Evolutionary conservation across 306 rosid genomes (phyloP).

Genomic region (Mimosa bimucronata): DNA sequence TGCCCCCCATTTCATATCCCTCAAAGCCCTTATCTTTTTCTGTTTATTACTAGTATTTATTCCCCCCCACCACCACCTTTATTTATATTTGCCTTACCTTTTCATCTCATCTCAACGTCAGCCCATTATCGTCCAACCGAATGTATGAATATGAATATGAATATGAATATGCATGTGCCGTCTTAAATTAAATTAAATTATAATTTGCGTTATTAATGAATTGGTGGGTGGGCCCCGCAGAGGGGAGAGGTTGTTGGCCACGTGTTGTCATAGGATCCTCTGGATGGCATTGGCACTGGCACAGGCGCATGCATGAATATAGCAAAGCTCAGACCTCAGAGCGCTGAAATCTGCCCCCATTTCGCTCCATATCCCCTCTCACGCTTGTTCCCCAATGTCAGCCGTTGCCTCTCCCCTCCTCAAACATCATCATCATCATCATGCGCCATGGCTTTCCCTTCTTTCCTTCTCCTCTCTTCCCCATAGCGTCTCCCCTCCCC

Average conservation of each 20-base stretch:
- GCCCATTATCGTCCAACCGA: no score
- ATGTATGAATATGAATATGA: no score
- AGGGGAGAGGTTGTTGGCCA: not conserved
- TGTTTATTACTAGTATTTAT: no score
- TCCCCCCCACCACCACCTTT: not conserved
- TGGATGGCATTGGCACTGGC: not conserved
- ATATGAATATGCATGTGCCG: no score
- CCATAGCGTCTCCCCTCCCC: conserved; percentile 28
- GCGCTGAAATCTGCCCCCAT: conserved; percentile 33
- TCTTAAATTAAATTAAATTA: no score
- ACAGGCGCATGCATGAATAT: not conserved
- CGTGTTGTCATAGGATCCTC: not conserved
- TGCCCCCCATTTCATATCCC: not conserved
- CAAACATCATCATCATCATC: not conserved
- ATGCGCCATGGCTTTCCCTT: conserved; percentile 33
- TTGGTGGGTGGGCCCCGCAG: no score
- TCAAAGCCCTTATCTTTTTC: no score
- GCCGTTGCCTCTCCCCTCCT: conserved; percentile 5
- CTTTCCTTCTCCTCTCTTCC: conserved; percentile 25
- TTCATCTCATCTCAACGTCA: no score
- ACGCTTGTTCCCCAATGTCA: conserved; percentile 29
- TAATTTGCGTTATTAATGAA: no score
- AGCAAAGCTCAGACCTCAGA: conserved; percentile 9
- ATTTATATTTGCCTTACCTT: not conserved
- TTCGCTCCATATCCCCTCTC: conserved; percentile 1